phyloP scores from a whole-genome alignment of 129 eudicot species.

The Gnaphalium uliginosum region DNA sequence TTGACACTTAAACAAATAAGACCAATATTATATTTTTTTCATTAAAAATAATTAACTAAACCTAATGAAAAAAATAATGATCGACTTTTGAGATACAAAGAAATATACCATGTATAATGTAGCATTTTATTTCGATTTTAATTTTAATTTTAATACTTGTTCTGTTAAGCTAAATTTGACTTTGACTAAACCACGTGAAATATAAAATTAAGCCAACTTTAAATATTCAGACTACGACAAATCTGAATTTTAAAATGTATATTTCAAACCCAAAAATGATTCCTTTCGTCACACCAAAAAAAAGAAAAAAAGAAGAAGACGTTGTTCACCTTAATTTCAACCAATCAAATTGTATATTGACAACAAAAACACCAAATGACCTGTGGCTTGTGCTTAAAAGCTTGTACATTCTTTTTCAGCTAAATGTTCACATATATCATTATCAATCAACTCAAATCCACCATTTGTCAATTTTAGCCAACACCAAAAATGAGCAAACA shows the following conservation, averaged over 20 bases:
- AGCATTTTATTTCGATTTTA: neutral
- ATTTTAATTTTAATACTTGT: neutral
- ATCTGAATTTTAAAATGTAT: too few species aligned
- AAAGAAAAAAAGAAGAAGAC: too few species aligned
- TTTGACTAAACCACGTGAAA: slow-evolving; percentile 15
- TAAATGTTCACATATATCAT: neutral
- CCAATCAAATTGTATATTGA: too few species aligned
- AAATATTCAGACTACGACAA: slow-evolving; percentile 13
- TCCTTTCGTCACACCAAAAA: too few species aligned
- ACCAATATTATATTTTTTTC: too few species aligned
- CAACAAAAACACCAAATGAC: neutral
- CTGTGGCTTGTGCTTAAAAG: neutral
- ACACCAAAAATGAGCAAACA: neutral
- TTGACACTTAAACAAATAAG: too few species aligned
- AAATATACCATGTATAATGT: too few species aligned
- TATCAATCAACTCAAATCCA: neutral
- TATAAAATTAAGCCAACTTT: neutral
- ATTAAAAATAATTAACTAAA: too few species aligned
- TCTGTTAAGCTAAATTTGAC: slow-evolving; percentile 13
- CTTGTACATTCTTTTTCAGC: neutral
- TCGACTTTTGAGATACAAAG: too few species aligned
- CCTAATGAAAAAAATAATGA: too few species aligned
- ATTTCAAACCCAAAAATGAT: too few species aligned
- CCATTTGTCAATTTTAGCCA: neutral
- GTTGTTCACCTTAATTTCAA: too few species aligned